Evolutionary conservation across 2,329 filamentous ascomycete species (phyloP).

Genomic region (Fusarium ambrosium): DNA sequence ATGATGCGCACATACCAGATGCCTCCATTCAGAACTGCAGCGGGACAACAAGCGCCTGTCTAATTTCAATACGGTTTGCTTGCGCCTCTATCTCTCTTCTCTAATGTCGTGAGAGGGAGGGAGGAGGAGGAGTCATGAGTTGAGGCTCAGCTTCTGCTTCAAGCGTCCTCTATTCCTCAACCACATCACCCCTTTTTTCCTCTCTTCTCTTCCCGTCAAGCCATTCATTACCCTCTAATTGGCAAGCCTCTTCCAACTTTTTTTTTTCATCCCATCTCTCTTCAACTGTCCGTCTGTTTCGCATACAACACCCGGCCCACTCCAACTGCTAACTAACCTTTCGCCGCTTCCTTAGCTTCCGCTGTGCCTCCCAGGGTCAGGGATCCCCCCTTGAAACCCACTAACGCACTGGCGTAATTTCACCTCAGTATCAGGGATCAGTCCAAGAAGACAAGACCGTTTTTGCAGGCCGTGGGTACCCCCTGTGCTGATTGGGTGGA

Average conservation of each 20-base stretch:
- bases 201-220: neutral
- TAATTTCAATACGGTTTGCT: constrained; percentile 38
- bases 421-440: constrained; percentile 61
- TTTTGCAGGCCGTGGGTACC: constrained; percentile 25
- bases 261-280: constrained; percentile 1
- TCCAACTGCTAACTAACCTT: constrained; percentile 24
- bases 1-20: constrained; percentile 36
- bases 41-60: constrained; percentile 34
- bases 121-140: neutral
- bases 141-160: neutral
- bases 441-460: constrained; percentile 33
- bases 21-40: constrained; percentile 33
- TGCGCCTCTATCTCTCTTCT: constrained; percentile 14
- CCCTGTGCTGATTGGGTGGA: constrained; percentile 30
- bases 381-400: constrained; percentile 67
- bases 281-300: constrained; percentile 27
- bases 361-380: constrained; percentile 40
- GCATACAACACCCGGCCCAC: constrained; percentile 18
- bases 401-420: constrained; percentile 64
- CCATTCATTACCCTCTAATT: neutral
- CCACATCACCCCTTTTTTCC: neutral
- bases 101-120: neutral
- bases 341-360: constrained; percentile 44
- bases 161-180: neutral
- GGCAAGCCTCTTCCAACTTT: neutral